Conservation (phyloP, 768 basidiomycete species). For the Calvatia gigantea region DNA sequence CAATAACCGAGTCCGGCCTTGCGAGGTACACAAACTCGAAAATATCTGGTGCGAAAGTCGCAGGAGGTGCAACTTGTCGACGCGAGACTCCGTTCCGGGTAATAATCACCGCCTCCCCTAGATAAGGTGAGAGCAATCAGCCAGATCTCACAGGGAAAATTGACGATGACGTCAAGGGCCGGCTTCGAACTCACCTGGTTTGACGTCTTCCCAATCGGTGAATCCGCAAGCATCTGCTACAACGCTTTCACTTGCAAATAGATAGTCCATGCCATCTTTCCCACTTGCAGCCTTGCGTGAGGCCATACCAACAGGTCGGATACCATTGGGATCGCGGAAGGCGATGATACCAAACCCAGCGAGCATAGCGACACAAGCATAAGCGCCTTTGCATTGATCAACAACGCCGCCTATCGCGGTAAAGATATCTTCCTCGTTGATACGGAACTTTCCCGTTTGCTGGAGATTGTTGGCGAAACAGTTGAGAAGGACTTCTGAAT, state of each 20-base stretch:
- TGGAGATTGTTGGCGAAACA: conserved; percentile 98
- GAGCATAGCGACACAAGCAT: conserved; percentile 98
- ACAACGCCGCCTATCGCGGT: conserved; percentile 89
- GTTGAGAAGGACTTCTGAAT: conserved; percentile 96
- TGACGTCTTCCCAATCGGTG: conserved; percentile 89
- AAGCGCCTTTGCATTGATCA: conserved; percentile 86
- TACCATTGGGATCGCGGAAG: conserved; percentile 97
- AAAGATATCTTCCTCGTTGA: conserved; percentile 99
- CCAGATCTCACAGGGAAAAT: background rate
- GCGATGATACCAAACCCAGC: conserved; percentile 98
- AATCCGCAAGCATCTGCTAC: conserved; percentile 95
- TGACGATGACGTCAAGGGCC: background rate
- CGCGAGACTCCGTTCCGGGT: conserved; percentile 77
- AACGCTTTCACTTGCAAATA: conserved; percentile 93
- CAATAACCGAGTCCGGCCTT: conserved; percentile 94
- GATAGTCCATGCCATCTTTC: conserved; percentile 61
- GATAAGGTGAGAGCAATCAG: background rate
- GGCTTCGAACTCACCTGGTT: conserved; percentile 58
- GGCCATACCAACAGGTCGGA: conserved; percentile 88
- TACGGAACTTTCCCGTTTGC: conserved; percentile 97
- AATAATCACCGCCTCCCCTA: conserved; percentile 95
- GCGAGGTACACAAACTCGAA: conserved; percentile 99
- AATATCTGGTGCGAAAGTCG: conserved; percentile 92
- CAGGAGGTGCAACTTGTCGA: conserved; percentile 65
- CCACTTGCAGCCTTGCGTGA: conserved; percentile 51